Evolutionary conservation across 306 rosid genomes (phyloP).

Genomic region (Vigna unguiculata): DNA sequence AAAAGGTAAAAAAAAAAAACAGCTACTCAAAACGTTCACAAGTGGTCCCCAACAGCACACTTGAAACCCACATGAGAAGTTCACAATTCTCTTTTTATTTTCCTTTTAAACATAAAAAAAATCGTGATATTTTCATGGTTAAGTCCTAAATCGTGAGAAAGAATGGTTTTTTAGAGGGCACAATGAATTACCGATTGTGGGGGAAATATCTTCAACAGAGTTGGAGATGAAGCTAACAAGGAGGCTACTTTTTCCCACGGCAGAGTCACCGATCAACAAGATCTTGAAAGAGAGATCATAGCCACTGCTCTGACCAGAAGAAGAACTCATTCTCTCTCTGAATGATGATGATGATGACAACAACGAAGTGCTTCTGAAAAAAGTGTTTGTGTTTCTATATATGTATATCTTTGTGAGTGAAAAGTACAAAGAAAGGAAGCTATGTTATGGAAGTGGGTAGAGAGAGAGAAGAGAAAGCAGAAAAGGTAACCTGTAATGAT

Average conservation of each 20-base stretch:
- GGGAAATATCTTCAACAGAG: constrained; percentile 65
- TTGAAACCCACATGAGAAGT: constrained; percentile 26
- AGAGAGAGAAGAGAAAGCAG: constrained; percentile 21
- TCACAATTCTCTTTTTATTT: background rate
- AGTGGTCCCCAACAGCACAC: constrained; percentile 12
- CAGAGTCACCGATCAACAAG: constrained; percentile 96
- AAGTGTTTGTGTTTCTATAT: constrained; percentile 8
- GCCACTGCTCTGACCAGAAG: constrained; percentile 76
- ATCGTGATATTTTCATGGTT: background rate
- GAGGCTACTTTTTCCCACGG: constrained; percentile 95
- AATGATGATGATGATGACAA: constrained; percentile 49
- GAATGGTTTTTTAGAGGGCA: background rate
- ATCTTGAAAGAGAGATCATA: constrained; percentile 96
- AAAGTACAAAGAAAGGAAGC: constrained; percentile 51
- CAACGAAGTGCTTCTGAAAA: constrained; percentile 43
- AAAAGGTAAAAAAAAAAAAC: constrained; percentile 18
- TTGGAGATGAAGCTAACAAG: constrained; percentile 85
- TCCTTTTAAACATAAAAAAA: background rate
- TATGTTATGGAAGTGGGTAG: constrained; percentile 12
- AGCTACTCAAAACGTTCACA: constrained; percentile 1
- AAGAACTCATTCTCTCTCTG: constrained; percentile 69
- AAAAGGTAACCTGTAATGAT: constrained; percentile 35
- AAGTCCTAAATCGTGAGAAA: constrained; percentile 14
- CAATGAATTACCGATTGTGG: constrained; percentile 80
- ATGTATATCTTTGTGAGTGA: constrained; percentile 26